Conservation (phyloP, 768 basidiomycete genomes). For the Termitomyces bulborhizus region DNA sequence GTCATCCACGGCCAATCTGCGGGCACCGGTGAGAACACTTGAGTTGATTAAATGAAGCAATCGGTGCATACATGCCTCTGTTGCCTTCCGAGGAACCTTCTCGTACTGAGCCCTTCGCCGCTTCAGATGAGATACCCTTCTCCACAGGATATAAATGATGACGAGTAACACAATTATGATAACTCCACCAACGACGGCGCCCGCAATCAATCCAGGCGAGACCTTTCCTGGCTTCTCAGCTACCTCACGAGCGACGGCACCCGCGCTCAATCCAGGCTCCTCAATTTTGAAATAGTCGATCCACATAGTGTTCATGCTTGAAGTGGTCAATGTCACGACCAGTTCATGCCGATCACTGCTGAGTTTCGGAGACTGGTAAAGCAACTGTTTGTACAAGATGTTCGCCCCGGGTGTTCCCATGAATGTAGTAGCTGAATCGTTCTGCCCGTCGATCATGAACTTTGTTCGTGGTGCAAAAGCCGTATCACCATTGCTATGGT, state of each 20-base stretch:
- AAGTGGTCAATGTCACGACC: constrained; percentile 1
- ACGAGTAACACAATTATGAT: neutral
- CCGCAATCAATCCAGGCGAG: neutral
- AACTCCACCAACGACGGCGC: neutral
- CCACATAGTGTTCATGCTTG: constrained; percentile 4
- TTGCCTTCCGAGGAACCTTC: neutral
- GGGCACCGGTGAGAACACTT: neutral
- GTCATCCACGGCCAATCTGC: constrained; percentile 7
- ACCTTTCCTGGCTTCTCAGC: neutral
- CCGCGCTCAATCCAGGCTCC: neutral
- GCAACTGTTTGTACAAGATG: neutral
- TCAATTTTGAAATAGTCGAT: constrained; percentile 7
- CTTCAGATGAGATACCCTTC: neutral
- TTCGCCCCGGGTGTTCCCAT: neutral
- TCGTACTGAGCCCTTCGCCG: constrained; percentile 1
- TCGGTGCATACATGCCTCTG: neutral
- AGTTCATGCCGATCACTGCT: constrained; percentile 2
- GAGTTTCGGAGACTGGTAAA: constrained; percentile 6
- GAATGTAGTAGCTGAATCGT: neutral
- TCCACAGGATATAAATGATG: neutral
- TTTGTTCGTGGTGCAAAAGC: constrained; percentile 5
- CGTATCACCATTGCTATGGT: constrained; percentile 6
- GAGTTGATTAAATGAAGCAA: neutral
- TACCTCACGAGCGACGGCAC: neutral
- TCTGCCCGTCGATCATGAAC: constrained; percentile 6